These are phyloP conservation scores for Triglochin maritima DNA, from an alignment of 106 monocot genomes.

Conservation along the genomic window DNA sequence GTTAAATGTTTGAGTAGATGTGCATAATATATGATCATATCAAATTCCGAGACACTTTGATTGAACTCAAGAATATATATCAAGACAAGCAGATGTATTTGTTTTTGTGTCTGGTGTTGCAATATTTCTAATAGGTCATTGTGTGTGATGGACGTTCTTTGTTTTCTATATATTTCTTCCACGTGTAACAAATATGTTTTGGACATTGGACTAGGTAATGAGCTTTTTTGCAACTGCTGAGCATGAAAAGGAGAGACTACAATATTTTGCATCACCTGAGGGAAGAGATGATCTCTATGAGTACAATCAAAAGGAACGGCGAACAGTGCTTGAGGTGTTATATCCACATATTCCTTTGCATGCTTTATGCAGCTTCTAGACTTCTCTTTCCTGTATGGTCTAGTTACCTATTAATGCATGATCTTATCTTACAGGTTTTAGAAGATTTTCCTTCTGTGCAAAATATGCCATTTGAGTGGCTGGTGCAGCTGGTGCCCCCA, in stretches of 20 bases:
- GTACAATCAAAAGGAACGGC: slow-evolving; percentile 88
- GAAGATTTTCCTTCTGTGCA: slow-evolving; percentile 93
- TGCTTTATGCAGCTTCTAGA: not conserved
- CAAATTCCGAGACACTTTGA: too few relatives aligned
- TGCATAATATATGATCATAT: too few relatives aligned
- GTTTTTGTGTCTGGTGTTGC: too few relatives aligned
- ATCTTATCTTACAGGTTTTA: slow-evolving; percentile 39
- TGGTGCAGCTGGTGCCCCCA: slow-evolving; percentile 80
- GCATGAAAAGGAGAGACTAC: slow-evolving; percentile 86
- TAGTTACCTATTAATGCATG: not conserved
- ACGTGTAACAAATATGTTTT: not conserved
- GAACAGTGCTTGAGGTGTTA: slow-evolving; percentile 76
- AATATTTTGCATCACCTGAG: slow-evolving; percentile 89
- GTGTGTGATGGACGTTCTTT: too few relatives aligned
- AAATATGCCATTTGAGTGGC: slow-evolving; percentile 79
- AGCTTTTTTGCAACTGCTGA: slow-evolving; percentile 77
- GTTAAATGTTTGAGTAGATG: too few relatives aligned
- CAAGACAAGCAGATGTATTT: too few relatives aligned
- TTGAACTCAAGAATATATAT: too few relatives aligned
- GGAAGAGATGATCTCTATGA: slow-evolving; percentile 93
- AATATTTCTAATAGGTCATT: too few relatives aligned
- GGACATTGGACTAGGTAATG: slow-evolving; percentile 46
- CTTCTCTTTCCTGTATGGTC: not conserved
- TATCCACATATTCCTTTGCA: not conserved
- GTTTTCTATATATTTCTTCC: too few relatives aligned